These are phyloP conservation scores for Dillenia suffruticosa DNA, from an alignment of 164 flowering plant genomes.

Conservation along the genomic window DNA sequence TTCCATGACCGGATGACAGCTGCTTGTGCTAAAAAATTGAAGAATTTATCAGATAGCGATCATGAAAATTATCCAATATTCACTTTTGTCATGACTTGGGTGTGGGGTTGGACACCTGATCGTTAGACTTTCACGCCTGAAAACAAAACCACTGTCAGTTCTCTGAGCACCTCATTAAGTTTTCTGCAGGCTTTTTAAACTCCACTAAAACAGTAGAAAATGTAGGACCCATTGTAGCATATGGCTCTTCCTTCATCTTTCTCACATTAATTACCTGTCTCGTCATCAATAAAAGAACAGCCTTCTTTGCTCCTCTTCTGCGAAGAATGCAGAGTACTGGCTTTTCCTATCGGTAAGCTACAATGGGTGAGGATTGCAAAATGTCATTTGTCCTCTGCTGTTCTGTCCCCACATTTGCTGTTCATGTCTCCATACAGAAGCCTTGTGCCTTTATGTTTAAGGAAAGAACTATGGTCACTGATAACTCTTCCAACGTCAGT, in stretches of 20 bases:
- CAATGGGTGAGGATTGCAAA: slow-evolving; percentile 26
- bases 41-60: slow-evolving; percentile 9
- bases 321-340: slow-evolving; percentile 25
- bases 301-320: slow-evolving; percentile 14
- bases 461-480: background rate
- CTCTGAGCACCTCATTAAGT: slow-evolving; percentile 25
- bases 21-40: slow-evolving; percentile 3
- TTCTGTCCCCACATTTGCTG: slow-evolving; percentile 12
- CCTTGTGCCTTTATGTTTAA: slow-evolving; percentile 18
- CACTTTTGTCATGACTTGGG: slow-evolving; percentile 9
- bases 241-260: slow-evolving; percentile 10
- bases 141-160: slow-evolving; percentile 23
- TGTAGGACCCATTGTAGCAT: slow-evolving; percentile 20
- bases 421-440: slow-evolving; percentile 22
- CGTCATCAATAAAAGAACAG: slow-evolving; percentile 29
- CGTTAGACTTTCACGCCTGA: slow-evolving; percentile 22
- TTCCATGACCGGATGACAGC: slow-evolving; percentile 19
- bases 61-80: slow-evolving; percentile 12
- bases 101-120: slow-evolving; percentile 17
- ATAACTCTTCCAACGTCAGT: no score
- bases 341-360: slow-evolving; percentile 13
- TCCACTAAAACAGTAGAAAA: slow-evolving; percentile 15
- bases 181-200: slow-evolving; percentile 27
- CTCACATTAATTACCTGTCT: slow-evolving; percentile 26
- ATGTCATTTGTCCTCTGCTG: slow-evolving; percentile 12